Evolutionary conservation across 176 grass and related monocot species (phyloP), one percentile per base, ranked within the genome.

Genomic region (Poa annua): DNA sequence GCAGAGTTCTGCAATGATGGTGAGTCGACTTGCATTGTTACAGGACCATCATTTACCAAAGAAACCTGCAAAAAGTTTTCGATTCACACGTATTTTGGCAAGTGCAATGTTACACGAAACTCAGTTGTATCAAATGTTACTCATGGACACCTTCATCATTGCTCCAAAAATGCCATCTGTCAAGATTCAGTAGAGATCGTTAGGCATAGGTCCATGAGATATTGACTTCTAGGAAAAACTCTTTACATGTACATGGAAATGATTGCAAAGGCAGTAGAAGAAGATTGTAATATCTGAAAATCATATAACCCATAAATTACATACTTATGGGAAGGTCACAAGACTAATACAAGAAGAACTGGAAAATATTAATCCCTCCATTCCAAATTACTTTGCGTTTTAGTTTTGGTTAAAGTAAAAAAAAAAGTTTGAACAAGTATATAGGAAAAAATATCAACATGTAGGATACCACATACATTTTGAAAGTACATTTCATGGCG

Each of bases 11-110:
- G 86, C 49, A 20, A 44, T 10, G 88, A 67, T 60, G 89, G 89
- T 67, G 87, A 95, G 81, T 99, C 93, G 15, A 99, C 83, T 83
- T 99, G 96, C 91, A 99, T 96, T 76, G 96, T 99, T 38, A 99
- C 93, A 25, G 93, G 96, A 22, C 96, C 96, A 84, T 99, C 96
- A 79, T 99, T 99, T 66, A 94, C 91, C 74, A 99, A 81, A 81
- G 83, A 92, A 88, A 96, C 91, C 96, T 94, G 80, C 91, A 96
- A 53, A 91, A 91, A 79, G 35, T 34, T 74, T 22, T 17, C 0
- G 42, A 71, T 48, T 80, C 29, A 89, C 67, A 45, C 64, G 61
- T 15, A 35, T 85, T 80, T 26, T 70, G 16, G 61, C 78, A 60
- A 67, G 6, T 32, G 4, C 6, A 19, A 85, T 20, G 24, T 33